Base-by-base conservation (phyloP, 176 grass and related monocot species). In the Paspalum notatum region DNA sequence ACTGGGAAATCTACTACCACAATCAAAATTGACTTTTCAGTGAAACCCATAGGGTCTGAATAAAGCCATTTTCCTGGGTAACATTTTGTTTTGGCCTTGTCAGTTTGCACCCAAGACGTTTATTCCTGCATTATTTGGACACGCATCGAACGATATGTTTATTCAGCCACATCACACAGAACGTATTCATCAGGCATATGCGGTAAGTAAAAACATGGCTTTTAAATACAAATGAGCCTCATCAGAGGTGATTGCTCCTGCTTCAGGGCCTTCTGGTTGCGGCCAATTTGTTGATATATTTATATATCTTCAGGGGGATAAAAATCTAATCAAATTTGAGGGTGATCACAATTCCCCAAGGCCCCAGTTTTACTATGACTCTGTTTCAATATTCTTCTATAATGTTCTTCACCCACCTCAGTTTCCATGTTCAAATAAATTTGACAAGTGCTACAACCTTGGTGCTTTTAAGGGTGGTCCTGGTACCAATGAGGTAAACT, bases 351-450 rank as follows among this genome's bases (percentile, higher is more conserved):
- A 96, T 78, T 90, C 97, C 2, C 85, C 89, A 18, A 96, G 97
- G 82, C 97, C 97, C 20, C 93, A 99, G 72, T 96, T 99, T 84
- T 99, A 96, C 65, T 99, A 99, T 20, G 93, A 99, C 82, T 96
- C 97, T 74, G 97, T 99, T 93, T 96, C 93, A 27, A 93, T 99
- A 81, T 99, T 99, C 85, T 99, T 99, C 84, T 99, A 95, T 71
- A 99, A 96, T 60, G 82, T 99, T 79, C 82, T 99, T 21, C 86
- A 80, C 21, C 97, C 97, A 63, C 93, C 97, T 73, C 93, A 93
- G 75, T 93, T 95, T 77, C 86, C 79, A 52, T 87, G 77, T 80
- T 91, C 97, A 71, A 91, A 80, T 86, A 99, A 99, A 80, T 67
- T 91, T 79, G 91, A 96, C 67, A 96, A 87, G 68, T 93, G 90